Percentiles rank a stretch among this genome's conserved stretches.
These are phyloP conservation scores for Hyaloscypha finlandica DNA, from an alignment of 495 filamentous ascomycete genomes.

Conservation along the genomic window DNA sequence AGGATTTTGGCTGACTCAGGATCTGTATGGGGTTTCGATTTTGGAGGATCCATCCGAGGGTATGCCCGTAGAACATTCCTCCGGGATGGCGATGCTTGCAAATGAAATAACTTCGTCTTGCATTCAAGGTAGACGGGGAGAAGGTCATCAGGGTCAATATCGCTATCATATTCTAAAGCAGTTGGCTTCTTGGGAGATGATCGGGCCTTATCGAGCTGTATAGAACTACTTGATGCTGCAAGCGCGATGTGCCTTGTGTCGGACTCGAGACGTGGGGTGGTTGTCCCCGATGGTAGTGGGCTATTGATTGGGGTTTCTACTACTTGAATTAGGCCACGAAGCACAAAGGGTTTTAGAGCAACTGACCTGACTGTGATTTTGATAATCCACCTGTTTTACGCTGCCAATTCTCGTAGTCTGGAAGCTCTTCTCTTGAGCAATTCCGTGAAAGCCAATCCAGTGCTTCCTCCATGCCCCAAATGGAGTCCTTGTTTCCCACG, in stretches of 20 bases:
- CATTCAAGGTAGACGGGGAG: constrained; percentile 72
- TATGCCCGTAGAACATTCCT: constrained; percentile 8
- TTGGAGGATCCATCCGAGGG: constrained; percentile 3
- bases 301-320: constrained; percentile 48
- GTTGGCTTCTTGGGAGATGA: constrained; percentile 37
- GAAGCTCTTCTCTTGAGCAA: constrained; percentile 65
- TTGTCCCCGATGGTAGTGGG: constrained; percentile 48
- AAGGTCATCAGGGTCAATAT: constrained; percentile 72
- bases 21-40: constrained; percentile 32
- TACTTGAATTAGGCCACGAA: constrained; percentile 1
- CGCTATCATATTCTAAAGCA: constrained; percentile 50
- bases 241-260: constrained; percentile 29
- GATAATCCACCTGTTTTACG: constrained; percentile 14
- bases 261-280: constrained; percentile 45
- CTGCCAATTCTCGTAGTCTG: constrained; percentile 59
- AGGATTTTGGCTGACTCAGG: constrained; percentile 63
- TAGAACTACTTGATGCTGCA: constrained; percentile 29
- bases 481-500: constrained; percentile 57
- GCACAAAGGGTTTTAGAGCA: not conserved
- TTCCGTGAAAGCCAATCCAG: constrained; percentile 83
- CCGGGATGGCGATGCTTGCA: constrained; percentile 44
- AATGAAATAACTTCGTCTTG: constrained; percentile 69
- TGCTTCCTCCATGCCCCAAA: constrained; percentile 86
- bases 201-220: constrained; percentile 37
- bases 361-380: constrained; percentile 28